Base-by-base conservation (phyloP, 495 filamentous ascomycete species). In the Apodospora peruviana region DNA sequence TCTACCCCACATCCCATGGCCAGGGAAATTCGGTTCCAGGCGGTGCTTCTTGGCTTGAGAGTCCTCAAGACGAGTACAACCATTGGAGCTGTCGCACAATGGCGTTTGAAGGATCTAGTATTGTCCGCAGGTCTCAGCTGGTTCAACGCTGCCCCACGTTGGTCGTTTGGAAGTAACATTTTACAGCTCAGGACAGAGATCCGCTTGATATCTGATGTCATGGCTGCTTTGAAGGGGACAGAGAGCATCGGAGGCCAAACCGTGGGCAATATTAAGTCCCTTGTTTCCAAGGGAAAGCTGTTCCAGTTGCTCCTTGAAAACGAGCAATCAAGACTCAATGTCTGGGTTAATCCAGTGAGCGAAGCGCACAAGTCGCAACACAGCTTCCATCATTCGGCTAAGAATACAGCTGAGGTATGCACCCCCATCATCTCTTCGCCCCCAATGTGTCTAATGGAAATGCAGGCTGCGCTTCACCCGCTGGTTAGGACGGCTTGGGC, bases 131-230 rank as follows among this genome's bases (percentile, higher is more conserved):
- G 78, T 32, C 71, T 99, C 7, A 81, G 77, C 45, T 97, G 94
- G 94, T 99, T 97, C 64, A 81, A 75, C 34, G 77, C 82, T 51
- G 71, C 86, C 14, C 88, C 94, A 27, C 78, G 82, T 52, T 99
- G 93, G 93, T 94, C 91, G 2, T 97, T 94, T 63, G 94, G 94
- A 36, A 90, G 91, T 49, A 96, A 96, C 61, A 76, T 87, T 40
- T 71, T 96, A 7, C 93, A 97, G 60, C 76, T 97, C 23, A 97
- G 93, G 66, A 89, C 94, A 0, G 94, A 99, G 65, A 81, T 87
- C 25, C 84, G 82, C 52, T 66, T 97, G 25, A 78, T 99, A 7
- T 74, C 74, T 9, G 91, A 97, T 66, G 82, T 96, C 32, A 69
- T 80, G 22, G 66, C 69, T 39, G 77, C 81, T 22, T 62, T 99